A percentile compares a stretch with the other conserved stretches of the same genome.
These are phyloP conservation scores for Gracilaria vermiculophylla DNA, from an alignment of 23 red algal species.

Conservation along the genomic window DNA sequence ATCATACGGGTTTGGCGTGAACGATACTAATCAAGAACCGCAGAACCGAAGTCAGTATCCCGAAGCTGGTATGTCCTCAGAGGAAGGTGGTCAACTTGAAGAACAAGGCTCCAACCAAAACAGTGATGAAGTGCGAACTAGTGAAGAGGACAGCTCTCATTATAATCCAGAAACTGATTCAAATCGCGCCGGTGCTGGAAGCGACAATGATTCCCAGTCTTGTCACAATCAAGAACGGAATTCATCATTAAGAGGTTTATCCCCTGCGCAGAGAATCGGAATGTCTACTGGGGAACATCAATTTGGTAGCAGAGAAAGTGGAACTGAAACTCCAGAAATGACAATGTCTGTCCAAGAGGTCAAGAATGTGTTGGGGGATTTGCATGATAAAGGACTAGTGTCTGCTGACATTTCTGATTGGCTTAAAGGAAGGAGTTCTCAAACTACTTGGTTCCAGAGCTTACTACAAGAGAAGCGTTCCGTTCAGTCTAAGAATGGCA, in stretches of 20 bases:
- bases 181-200: background rate
- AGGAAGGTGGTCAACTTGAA: background rate
- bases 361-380: background rate
- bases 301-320: background rate
- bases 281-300: background rate
- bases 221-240: too few relatives aligned
- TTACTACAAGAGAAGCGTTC: background rate
- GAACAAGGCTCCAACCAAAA: background rate
- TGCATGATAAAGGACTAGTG: conserved; percentile 18
- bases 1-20: background rate
- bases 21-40: background rate
- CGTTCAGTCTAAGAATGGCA: background rate
- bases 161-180: background rate
- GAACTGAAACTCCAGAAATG: background rate
- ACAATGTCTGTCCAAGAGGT: background rate
- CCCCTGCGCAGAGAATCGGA: too few relatives aligned
- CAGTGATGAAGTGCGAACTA: background rate
- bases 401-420: conserved; percentile 41
- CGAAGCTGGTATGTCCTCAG: background rate
- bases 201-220: background rate
- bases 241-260: too few relatives aligned
- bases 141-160: background rate
- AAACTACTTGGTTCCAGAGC: conserved; percentile 32
- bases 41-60: background rate
- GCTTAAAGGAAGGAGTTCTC: conserved; percentile 34